Evolutionary conservation across 257 asterid genomes (phyloP), one percentile per base, ranked within the genome.

Genomic region (Primulina tabacum): DNA sequence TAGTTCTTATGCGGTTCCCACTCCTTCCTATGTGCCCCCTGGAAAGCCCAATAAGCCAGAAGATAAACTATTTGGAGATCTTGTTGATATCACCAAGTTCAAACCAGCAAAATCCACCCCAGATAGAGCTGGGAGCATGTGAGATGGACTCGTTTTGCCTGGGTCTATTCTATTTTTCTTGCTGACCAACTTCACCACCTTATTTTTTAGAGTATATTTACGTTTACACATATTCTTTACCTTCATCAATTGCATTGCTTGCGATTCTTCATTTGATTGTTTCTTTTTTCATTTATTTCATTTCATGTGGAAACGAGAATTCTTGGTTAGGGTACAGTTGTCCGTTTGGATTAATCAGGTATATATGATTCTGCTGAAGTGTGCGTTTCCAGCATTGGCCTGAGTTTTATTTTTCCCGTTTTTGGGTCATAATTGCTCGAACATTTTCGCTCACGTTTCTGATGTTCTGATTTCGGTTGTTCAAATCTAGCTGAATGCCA

Each of bases 11-110:
- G 75, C 83, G 9, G 70, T 67, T 68, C 64, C 89, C 21, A 57
- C 82, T 26, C 71, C 97, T 24, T 83, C 88, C 10, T 76, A 71
- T 34, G 80, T 83, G 75, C 88, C 95, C 8, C 67, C 95, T 40
- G 91, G 80, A 50, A 89, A 75, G 80, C 92, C 90, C 30, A 64
- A 90, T 7, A 94, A 83, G 82, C 95, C 99, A 7, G 92, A 85
- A 80, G 90, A 85, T 73, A 85, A 85, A 80, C 86, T 85, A 18
- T 85, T 85, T 33, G 88, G 90, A 60, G 90, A 85, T 73, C 88
- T 85, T 18, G 86, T 85, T 8, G 90, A 85, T 66, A 74, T 85
- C 26, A 69, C 86, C 37, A 82, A 82, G 69, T 85, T 85, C 78
- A 85, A 82, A 68, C 80, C 80, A 2, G 77, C 72, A 34, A 82